phyloP scores from a whole-genome alignment of 2,329 filamentous ascomycete species.

The Escovopsis sp. region DNA sequence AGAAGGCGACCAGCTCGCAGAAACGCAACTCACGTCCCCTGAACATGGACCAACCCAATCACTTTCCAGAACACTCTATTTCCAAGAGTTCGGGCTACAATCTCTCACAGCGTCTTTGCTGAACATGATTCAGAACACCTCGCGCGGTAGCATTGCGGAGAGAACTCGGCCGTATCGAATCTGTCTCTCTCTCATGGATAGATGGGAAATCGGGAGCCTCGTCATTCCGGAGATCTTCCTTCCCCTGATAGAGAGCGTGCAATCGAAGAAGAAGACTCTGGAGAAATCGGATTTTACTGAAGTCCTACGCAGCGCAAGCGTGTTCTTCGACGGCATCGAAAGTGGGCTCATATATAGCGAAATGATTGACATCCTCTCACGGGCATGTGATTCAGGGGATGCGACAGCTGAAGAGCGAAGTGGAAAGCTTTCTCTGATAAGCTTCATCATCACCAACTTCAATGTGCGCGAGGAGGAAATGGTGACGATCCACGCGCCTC shows the following conservation, averaged over 20 bases:
- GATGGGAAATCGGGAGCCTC: conserved; percentile 89
- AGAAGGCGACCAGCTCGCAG: conserved; percentile 32
- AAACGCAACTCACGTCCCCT: conserved; percentile 28
- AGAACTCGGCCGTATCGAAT: conserved; percentile 78
- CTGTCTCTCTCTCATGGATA: conserved; percentile 90
- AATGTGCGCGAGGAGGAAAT: conserved; percentile 95
- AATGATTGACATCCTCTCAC: conserved; percentile 51
- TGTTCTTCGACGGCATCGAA: conserved; percentile 96
- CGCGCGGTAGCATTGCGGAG: conserved; percentile 33
- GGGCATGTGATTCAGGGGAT: conserved; percentile 37
- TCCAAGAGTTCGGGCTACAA: conserved; percentile 63
- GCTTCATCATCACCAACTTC: conserved; percentile 76
- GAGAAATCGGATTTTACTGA: conserved; percentile 65
- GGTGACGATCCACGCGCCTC: conserved; percentile 70
- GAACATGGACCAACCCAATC: conserved; percentile 31
- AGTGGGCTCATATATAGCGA: conserved; percentile 86
- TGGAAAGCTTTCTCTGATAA: conserved; percentile 56
- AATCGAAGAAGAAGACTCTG: conserved; percentile 51
- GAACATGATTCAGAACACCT: conserved; percentile 48
- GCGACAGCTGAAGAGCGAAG: conserved; percentile 32
- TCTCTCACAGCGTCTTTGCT: conserved; percentile 62
- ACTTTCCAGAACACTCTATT: conserved; percentile 59
- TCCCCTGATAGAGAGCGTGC: conserved; percentile 66
- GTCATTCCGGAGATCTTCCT: conserved; percentile 83
- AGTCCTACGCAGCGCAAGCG: conserved; percentile 80